Base-by-base conservation (phyloP, 495 filamentous ascomycete genomes). In the Aspergillus ostianus region DNA sequence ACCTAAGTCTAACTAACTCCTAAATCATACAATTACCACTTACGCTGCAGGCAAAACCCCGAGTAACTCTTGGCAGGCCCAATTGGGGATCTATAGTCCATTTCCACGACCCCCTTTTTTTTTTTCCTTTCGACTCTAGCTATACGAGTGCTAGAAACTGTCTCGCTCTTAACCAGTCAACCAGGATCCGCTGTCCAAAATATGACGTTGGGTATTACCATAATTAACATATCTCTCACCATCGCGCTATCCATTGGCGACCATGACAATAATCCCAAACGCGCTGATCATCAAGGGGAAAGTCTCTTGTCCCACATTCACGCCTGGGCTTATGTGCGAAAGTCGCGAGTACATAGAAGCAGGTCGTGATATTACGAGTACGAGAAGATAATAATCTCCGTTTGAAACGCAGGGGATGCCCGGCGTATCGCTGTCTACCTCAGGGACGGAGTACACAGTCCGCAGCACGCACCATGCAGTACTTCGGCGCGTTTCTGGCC, bases 351-450 rank as follows among this genome's bases (percentile, higher is more conserved):
- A 41, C 36, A 41, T 41, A 41, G 9, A 41, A 41, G 36, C 36
- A 41, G 1, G 1, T 5, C 8, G 9, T 12, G 36, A 41, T 4
- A 41, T 41, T 41, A 41, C 36, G 36, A 41, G 36, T 41, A 41
- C 36, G 36, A 41, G 36, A 4, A 4, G 6, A 10, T 1, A 41
- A 41, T 50, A 60, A 60, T 61, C 52, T 58, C 58, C 58, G 52
- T 47, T 53, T 57, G 52, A 59, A 61, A 61, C 56, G 63, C 59
- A 59, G 52, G 63, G 58, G 58, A 27, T 3, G 2, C 36, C 36
- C 9, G 13, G 36, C 36, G 36, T 41, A 41, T 41, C 13, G 36
- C 36, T 10, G 9, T 41, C 10, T 41, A 41, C 36, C 15, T 15
- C 8, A 41, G 9, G 36, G 6, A 17, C 3, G 36, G 36, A 17